Evolutionary conservation across 1,284 basidiomycete genomes (phyloP), one percentile per base, ranked within the genome.

Genomic region (Pseudozyma pruni): DNA sequence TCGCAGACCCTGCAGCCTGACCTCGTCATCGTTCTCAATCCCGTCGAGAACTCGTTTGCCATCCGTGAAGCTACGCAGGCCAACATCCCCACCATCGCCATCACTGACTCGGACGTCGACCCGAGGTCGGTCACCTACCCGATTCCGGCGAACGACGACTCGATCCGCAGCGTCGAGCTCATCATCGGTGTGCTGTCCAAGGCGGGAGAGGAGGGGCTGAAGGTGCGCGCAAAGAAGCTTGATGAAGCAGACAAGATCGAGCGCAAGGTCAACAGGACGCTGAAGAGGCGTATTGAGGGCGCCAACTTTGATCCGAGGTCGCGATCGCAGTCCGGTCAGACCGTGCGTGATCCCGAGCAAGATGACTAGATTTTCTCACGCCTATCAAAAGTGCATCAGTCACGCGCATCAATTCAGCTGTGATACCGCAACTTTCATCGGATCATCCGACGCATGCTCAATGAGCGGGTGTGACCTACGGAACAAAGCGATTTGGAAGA

Each of bases 131-230:
- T 98, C 60, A 98, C 97, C 86, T 98, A 98, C 84, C 91, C 96
- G 32, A 97, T 99, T 77, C 95, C 94, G 1, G 94, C 93, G 34
- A 99, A 98, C 83, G 95, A 98, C 85, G 95, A 98, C 84, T 92
- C 90, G 80, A 87, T 90, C 9, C 88, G 94, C 50, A 91, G 93
- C 17, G 91, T 92, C 40, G 94, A 98, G 80, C 85, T 99, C 32
- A 88, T 99, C 66, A 88, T 90, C 3, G 94, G 94, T 22, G 88
- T 98, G 8, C 85, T 99, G 49, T 93, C 92, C 72, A 88, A 96
- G 71, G 96, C 96, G 0, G 96, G 93, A 11, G 56, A 82, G 51
- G 78, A 83, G 29, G 81, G 81, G 5, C 54, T 81, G 20, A 57
- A 57, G 35, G 27, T 59, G 19, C 47, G 77, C 8, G 54, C 66